Conservation (phyloP, 1,284 basidiomycete genomes). For the Moesziomyces globuligerus region DNA sequence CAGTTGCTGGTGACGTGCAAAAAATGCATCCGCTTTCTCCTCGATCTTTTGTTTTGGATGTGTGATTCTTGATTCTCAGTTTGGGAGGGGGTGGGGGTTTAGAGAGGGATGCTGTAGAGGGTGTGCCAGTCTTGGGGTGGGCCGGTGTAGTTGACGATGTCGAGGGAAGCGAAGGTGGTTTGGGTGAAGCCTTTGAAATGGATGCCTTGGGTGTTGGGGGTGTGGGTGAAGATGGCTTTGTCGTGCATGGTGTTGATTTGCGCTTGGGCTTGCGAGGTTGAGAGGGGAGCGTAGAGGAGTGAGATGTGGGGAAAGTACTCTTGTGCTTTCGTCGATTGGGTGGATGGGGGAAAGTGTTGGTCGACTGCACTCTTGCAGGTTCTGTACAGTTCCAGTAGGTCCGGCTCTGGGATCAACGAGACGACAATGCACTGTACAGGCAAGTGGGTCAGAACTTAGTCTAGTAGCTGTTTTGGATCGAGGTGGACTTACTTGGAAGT, state of each 20-base stretch:
- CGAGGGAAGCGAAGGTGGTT: conserved; percentile 10
- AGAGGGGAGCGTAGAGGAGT: conserved; percentile 32
- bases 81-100: background rate
- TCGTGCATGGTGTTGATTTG: conserved; percentile 22
- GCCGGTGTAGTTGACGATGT: conserved; percentile 34
- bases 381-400: conserved; percentile 3
- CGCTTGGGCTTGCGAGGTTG: conserved; percentile 7
- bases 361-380: conserved; percentile 4
- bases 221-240: background rate
- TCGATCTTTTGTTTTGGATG: conserved; percentile 7
- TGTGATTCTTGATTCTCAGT: background rate
- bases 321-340: background rate
- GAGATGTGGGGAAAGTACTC: conserved; percentile 46
- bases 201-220: background rate
- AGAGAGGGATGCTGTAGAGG: conserved; percentile 15
- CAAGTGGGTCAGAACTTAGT: too few species aligned
- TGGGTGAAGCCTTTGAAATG: conserved; percentile 3
- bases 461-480: too few species aligned
- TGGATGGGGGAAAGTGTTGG: conserved; percentile 14
- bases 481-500: background rate
- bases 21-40: conserved; percentile 12
- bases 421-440: background rate
- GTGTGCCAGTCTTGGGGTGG: conserved; percentile 21
- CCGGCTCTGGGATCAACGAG: background rate
- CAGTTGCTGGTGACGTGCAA: background rate